Conservation (phyloP, 2,329 filamentous ascomycete genomes). For the Aschersonia sp. region DNA sequence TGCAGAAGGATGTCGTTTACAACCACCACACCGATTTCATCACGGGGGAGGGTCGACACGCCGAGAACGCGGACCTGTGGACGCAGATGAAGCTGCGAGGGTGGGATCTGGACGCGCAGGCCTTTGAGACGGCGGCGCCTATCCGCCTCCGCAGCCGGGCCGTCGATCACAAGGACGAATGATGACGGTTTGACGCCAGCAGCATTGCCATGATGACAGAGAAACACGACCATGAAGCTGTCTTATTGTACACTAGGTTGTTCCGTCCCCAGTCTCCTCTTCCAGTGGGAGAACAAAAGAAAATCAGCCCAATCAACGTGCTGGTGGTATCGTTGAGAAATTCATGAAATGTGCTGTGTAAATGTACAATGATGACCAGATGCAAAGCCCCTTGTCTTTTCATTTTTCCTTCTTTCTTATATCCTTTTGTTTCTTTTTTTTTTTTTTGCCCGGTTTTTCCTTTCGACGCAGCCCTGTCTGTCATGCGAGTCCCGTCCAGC, state of each 20-base stretch:
- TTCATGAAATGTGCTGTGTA: too few relatives aligned
- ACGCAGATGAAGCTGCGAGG: constrained; percentile 13
- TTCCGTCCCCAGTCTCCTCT: too few relatives aligned
- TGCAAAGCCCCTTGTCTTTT: too few relatives aligned
- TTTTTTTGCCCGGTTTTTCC: too few relatives aligned
- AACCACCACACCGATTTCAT: constrained; percentile 10
- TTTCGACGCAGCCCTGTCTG: not conserved
- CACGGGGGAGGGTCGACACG: constrained; percentile 2
- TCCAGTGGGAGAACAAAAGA: too few relatives aligned
- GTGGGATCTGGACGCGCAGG: constrained; percentile 20
- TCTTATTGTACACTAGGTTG: not conserved
- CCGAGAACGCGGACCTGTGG: constrained; percentile 13
- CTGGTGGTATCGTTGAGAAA: too few relatives aligned
- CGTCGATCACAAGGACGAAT: constrained; percentile 13
- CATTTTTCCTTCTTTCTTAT: not conserved
- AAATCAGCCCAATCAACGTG: too few relatives aligned
- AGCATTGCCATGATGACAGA: too few relatives aligned
- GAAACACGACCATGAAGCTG: too few relatives aligned
- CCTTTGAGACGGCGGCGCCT: constrained; percentile 21
- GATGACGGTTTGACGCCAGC: not conserved
- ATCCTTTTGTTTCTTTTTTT: not conserved
- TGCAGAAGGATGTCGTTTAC: constrained; percentile 8
- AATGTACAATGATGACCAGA: too few relatives aligned
- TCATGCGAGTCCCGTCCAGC: constrained; percentile 34
- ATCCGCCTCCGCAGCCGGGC: constrained; percentile 14